Base-by-base conservation (phyloP, 345 rosid genomes). In the Dimocarpus longan region DNA sequence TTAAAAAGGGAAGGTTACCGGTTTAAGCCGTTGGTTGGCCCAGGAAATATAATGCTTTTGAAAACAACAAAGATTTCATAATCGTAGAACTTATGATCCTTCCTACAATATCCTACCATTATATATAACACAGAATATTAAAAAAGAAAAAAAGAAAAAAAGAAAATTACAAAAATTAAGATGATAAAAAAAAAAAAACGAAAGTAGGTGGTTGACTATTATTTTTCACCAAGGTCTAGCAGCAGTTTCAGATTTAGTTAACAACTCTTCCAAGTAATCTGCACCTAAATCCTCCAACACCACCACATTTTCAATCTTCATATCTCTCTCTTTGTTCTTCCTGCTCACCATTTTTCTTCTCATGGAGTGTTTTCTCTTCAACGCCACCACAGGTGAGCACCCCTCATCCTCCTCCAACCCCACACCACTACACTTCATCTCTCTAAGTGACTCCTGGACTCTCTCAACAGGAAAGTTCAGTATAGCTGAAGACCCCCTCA, bases 351-450 rank as follows among this genome's bases (percentile, higher is more conserved):
- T 79, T 84, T 89, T 93, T 74, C 92, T 81, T 80, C 85, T 89
- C 94, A 92, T 83, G 5, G 95, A 90, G 66, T 95, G 97, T 77
- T 84, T 92, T 57, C 93, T 90, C 86, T 95, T 95, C 16, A 95
- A 86, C 40, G 98, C 98, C 26, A 92, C 88, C 26, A 95, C 98
- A 5, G 98, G 98, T 7, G 98, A 95, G 78, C 92, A 87, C 5
- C 90, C 97, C 39, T 89, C 95, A 8, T 86, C 91, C 59, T 54
- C 59, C 65, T n/a, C 9, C 65, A 22, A 19, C 11, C 28, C n/a
- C 24, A 60, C 65, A 5, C 32, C 37, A 68, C 77, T 76, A 42
- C 75, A 88, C 83, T 82, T 85, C 79, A 95, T 82, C 19, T 90
- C 98, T 76, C 72, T 71, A 0, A 95, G 90, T 11, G 99, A 95